Evolutionary conservation across 2,329 filamentous ascomycete species (phyloP).

Genomic region (Fusarium acutatum): DNA sequence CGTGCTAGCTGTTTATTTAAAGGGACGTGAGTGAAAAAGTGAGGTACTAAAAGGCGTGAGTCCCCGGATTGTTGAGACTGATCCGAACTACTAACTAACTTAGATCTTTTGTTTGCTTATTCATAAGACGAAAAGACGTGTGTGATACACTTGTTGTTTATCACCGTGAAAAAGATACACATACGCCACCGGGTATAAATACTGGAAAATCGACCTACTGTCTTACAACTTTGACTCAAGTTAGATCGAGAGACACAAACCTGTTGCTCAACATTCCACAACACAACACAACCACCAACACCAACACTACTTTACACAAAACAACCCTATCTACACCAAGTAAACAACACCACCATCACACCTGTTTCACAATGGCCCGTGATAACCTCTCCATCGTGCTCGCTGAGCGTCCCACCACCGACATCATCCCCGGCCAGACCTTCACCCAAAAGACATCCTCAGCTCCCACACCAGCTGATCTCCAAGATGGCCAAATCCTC

Average conservation of each 20-base stretch:
- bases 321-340: not conserved
- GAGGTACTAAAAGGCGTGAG: not conserved
- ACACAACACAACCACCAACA: not conserved
- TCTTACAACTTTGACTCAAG: not conserved
- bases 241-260: not conserved
- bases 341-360: not conserved
- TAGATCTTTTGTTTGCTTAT: not conserved
- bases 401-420: slow-evolving; percentile 67
- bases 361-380: slow-evolving; percentile 48
- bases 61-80: not conserved
- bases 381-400: slow-evolving; percentile 65
- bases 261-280: not conserved
- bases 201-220: not conserved
- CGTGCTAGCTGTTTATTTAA: not conserved
- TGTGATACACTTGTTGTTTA: not conserved
- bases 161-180: not conserved
- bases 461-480: slow-evolving; percentile 59
- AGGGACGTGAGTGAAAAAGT: not conserved
- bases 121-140: not conserved
- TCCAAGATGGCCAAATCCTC: slow-evolving; percentile 72
- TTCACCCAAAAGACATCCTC: slow-evolving; percentile 64
- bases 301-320: not conserved
- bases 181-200: not conserved
- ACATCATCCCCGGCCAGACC: slow-evolving; percentile 72
- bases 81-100: not conserved